Evolutionary conservation across 768 basidiomycete species (phyloP), one percentile per base, ranked within the genome.

Genomic region (Tulasnella sp.): DNA sequence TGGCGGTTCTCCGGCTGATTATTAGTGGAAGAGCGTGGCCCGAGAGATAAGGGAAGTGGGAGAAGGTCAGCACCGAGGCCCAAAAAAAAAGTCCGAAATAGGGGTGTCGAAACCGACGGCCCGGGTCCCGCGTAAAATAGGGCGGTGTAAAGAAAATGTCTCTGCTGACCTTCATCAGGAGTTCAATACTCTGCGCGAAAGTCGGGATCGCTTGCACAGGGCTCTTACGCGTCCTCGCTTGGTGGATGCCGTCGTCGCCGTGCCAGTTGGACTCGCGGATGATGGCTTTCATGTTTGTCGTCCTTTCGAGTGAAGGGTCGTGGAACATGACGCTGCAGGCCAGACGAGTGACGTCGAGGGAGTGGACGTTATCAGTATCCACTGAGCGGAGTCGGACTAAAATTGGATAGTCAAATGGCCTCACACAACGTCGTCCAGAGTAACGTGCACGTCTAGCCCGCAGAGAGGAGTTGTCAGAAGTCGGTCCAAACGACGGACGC

Each of bases 121-220:
- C 61, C 61, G 61, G 61, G 26, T 67, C 23, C 61, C 23, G 61
- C 61, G 61, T 9, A 67, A 67, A 67, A 67, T 37, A 51, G 75
- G 55, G 55, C 35, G 40, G 55, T 40, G 37, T 29, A 57, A 61
- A 46, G 55, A 35, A 61, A 55, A 74, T 74, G 40, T 74, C 51
- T 73, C 42, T 77, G 69, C 73, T 83, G 83, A 91, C 93, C 82
- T 85, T 86, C 92, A 97, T 95, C 55, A 98, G 87, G 77, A 92
- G 86, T 37, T 86, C 88, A 72, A 99, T 82, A 2, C 95, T 95
- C 85, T 98, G 91, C 32, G 86, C 88, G 82, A 99, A 97, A 5
- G 94, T 96, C 18, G 97, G 95, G 80, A 99, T 96, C 23, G 91
- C 80, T 83, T 98, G 96, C 80, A 87, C 89, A 23, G 96, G 96